Evolutionary conservation across 352 stramenopile genomes (phyloP).

Genomic region (Globisporangium canariense): DNA sequence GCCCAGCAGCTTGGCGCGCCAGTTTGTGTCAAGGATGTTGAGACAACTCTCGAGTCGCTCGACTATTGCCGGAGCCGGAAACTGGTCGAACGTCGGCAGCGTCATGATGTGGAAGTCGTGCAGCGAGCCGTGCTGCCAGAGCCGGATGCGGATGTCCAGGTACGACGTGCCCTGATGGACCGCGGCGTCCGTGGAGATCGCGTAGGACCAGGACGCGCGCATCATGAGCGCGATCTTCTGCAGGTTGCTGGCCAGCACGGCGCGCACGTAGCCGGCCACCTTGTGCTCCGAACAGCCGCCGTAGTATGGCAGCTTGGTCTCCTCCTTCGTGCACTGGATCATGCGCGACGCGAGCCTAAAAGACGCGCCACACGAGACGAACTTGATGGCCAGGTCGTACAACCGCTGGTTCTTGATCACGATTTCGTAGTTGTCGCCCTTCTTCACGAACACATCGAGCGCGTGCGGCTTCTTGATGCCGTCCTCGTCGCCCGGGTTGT

Average conservation of each 20-base stretch:
- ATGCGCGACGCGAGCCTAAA: constrained; percentile 53
- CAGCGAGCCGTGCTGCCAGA: constrained; percentile 49
- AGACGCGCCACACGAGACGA: constrained; percentile 52
- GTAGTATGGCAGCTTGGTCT: constrained; percentile 54
- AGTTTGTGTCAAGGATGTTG: constrained; percentile 48
- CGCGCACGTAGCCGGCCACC: constrained; percentile 48
- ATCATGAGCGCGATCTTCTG: constrained; percentile 66
- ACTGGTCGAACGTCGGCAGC: constrained; percentile 40
- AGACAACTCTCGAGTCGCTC: constrained; percentile 33
- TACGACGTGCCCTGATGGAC: constrained; percentile 52
- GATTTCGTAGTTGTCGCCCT: constrained; percentile 51
- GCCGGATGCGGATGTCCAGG: constrained; percentile 46
- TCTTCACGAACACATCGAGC: constrained; percentile 49
- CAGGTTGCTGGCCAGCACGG: constrained; percentile 54
- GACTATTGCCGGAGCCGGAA: constrained; percentile 35
- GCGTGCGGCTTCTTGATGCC: constrained; percentile 35
- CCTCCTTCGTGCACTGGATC: constrained; percentile 54
- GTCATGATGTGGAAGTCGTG: constrained; percentile 60
- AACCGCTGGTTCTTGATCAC: constrained; percentile 61
- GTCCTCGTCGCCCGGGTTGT: constrained; percentile 39
- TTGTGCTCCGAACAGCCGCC: constrained; percentile 43
- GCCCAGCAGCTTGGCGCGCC: constrained; percentile 51
- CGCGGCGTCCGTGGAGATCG: constrained; percentile 43
- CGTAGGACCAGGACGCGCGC: constrained; percentile 52
- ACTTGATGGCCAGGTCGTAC: constrained; percentile 63